Percentiles rank a stretch among this genome's conserved stretches.
phyloP scores from a whole-genome alignment of 2,329 filamentous ascomycete species.

The Sphaceloma murrayae region DNA sequence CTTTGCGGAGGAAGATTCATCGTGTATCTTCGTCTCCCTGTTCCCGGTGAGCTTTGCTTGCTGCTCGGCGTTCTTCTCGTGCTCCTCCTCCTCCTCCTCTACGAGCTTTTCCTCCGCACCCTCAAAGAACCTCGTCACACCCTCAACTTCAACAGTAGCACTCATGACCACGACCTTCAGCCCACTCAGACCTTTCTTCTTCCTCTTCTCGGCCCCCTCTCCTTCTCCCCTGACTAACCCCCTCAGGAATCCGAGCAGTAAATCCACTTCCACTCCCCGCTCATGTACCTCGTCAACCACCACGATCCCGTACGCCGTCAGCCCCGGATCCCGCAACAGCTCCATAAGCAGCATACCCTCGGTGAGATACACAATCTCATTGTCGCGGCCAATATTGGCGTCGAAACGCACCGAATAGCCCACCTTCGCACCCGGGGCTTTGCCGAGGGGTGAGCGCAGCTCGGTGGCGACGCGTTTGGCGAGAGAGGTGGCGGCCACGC shows the following conservation, averaged over 20 bases:
- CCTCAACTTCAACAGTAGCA: conserved; percentile 82
- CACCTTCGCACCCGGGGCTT: conserved; percentile 53
- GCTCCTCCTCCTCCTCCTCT: not conserved
- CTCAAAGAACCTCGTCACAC: conserved; percentile 64
- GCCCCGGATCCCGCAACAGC: conserved; percentile 71
- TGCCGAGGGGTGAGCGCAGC: conserved; percentile 56
- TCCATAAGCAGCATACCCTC: conserved; percentile 96
- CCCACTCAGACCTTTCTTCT: conserved; percentile 48
- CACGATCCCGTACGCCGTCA: conserved; percentile 78
- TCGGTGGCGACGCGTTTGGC: conserved; percentile 82
- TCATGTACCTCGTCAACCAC: conserved; percentile 97
- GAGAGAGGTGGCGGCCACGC: conserved; percentile 86
- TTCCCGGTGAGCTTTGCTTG: too few relatives aligned
- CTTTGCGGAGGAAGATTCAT: too few relatives aligned
- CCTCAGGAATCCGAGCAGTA: conserved; percentile 80
- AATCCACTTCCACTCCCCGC: conserved; percentile 84
- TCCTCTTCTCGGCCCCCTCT: conserved; percentile 50
- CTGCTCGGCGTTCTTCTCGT: not conserved
- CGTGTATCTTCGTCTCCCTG: too few relatives aligned
- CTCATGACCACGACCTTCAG: conserved; percentile 95
- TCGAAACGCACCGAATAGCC: conserved; percentile 96
- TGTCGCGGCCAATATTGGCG: conserved; percentile 69
- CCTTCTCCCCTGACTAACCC: conserved; percentile 57
- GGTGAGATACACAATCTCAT: conserved; percentile 84
- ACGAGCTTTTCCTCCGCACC: conserved; percentile 15